Conservation (phyloP, 139 green algal species). For the Ulvella scutata region DNA sequence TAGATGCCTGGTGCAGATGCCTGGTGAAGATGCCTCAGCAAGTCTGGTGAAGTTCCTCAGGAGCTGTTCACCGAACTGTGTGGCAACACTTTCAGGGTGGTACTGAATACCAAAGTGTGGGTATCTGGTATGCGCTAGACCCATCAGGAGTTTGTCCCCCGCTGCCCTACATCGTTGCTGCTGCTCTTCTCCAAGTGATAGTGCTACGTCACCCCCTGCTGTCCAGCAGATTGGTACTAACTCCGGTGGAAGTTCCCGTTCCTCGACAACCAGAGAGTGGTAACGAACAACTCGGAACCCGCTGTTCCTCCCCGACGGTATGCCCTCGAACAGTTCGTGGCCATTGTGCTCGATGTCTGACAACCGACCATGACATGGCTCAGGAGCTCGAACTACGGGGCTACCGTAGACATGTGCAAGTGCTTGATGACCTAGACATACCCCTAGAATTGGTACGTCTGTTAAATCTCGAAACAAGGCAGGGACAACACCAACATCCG, state of each 20-base stretch:
- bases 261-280: constrained; percentile 80
- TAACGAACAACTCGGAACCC: constrained; percentile 63
- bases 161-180: background rate
- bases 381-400: constrained; percentile 44
- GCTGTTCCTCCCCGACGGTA: constrained; percentile 40
- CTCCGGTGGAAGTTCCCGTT: constrained; percentile 39
- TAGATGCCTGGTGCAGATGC: too few species aligned
- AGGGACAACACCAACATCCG: constrained; percentile 54
- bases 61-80: constrained; percentile 49
- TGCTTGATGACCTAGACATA: constrained; percentile 93
- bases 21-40: too few species aligned
- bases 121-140: constrained; percentile 38
- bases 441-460: constrained; percentile 74
- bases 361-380: constrained; percentile 82
- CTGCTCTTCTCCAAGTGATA: constrained; percentile 11
- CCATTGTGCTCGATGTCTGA: constrained; percentile 50
- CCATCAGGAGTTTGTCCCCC: constrained; percentile 64
- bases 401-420: constrained; percentile 61
- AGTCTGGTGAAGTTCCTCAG: constrained; percentile 77
- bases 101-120: constrained; percentile 91
- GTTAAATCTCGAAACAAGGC: constrained; percentile 30
- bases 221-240: constrained; percentile 76
- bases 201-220: constrained; percentile 24
- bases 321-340: constrained; percentile 61
- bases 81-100: constrained; percentile 86